A percentile compares a stretch with the other conserved stretches of the same genome.
These are phyloP conservation scores for Gnetum montanum DNA, from an alignment of 75 land plant species.

Conservation along the genomic window DNA sequence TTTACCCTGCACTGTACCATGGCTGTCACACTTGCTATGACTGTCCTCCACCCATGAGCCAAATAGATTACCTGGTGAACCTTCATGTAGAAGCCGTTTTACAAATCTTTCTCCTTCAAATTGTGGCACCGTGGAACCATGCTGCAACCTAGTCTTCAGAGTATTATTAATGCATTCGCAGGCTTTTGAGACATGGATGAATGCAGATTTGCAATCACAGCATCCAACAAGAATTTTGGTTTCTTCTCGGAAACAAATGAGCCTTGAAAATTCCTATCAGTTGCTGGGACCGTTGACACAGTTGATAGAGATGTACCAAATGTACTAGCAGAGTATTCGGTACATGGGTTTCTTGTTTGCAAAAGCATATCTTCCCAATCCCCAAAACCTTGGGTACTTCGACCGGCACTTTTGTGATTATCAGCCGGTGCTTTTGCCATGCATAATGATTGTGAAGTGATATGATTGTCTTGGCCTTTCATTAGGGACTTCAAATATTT, in stretches of 20 bases:
- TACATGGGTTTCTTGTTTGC: neutral
- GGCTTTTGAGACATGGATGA: conserved; percentile 9
- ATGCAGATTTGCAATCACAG: conserved; percentile 40
- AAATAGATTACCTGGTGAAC: conserved; percentile 24
- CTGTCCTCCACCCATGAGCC: conserved; percentile 43
- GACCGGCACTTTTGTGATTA: conserved; percentile 27
- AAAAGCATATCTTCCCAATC: conserved; percentile 5
- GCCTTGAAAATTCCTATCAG: conserved; percentile 10
- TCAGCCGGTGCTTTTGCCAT: conserved; percentile 41
- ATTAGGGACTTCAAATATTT: conserved; percentile 8
- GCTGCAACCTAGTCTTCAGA: no score
- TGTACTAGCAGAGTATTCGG: conserved; percentile 1
- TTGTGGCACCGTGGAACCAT: no score
- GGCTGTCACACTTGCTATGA: conserved; percentile 21
- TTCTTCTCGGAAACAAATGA: conserved; percentile 10
- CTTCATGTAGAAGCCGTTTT: conserved; percentile 16
- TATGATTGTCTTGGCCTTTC: conserved; percentile 3
- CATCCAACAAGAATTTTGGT: conserved; percentile 55
- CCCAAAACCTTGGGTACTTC: conserved; percentile 8
- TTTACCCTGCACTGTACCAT: conserved; percentile 18
- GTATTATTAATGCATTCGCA: no score
- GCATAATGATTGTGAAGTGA: conserved; percentile 1
- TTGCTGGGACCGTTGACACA: conserved; percentile 4
- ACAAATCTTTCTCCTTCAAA: conserved; percentile 8
- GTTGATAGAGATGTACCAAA: conserved; percentile 1